Base-by-base conservation (phyloP, 202 grass and related monocot species). In the Panicum virgatum region DNA sequence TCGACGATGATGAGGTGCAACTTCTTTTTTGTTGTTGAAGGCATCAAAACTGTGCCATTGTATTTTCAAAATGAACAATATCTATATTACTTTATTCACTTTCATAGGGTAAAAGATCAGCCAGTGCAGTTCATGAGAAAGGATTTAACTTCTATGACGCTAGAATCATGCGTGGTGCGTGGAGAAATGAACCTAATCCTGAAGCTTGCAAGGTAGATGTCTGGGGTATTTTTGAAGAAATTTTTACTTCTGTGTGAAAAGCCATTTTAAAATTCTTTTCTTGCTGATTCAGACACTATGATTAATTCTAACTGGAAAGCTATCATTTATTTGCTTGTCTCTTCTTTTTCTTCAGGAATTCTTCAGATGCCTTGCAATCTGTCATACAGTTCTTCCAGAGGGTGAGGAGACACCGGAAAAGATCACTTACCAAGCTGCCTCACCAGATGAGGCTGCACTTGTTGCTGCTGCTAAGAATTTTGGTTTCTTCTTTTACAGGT, bases 311-410 rank as follows among this genome's bases (percentile, higher is more conserved):
- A 77, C n/a, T 76, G 12, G 70, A 69, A 57, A 76, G 0, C 29
- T 47, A 76, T 56, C 37, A 3, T 69, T 72, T 86, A 62, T 75
- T 85, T 73, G 6, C 47, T 82, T 30, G 32, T 34, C 65, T 69
- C 20, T n/a, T n/a, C 42, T 83, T 50, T 61, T 79, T n/a, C n/a
- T 90, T 23, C 87, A 99, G 96, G 91, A 99, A 99, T 99, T 99
- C 78, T 99, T 96, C 75, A 96, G 91, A 87, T 99, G 96, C 81
- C 96, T 99, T 85, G 96, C 93, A 65, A 43, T 99, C 79, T 99
- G 96, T 87, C 96, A 99, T 89, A 99, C 96, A 60, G 96, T 99
- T 88, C 96, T 99, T 88, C 96, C 96, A 79, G 96, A 99, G 86
- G 96, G 96, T 14, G 93, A 99, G 63, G 93, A 96, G 80, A 92